These are phyloP conservation scores for Phylloporus arenicola DNA, from an alignment of 768 basidiomycete species.

Conservation along the genomic window DNA sequence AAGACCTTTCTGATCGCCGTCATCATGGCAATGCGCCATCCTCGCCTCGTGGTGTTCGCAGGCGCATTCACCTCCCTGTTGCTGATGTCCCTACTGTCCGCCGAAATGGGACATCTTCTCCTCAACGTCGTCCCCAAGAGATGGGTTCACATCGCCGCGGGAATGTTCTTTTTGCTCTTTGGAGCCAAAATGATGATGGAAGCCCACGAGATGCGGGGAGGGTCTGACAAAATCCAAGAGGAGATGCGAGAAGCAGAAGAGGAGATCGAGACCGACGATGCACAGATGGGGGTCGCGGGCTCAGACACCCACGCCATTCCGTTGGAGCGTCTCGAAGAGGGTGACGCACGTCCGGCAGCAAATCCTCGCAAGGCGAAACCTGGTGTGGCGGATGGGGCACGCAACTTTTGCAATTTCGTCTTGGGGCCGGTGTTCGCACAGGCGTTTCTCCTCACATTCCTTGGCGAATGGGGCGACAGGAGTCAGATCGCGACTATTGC, in stretches of 20 bases:
- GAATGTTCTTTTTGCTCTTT: slow-evolving; percentile 83
- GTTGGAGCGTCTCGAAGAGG: slow-evolving; percentile 75
- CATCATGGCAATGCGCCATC: slow-evolving; percentile 89
- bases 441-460: slow-evolving; percentile 88
- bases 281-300: slow-evolving; percentile 31
- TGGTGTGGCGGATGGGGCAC: slow-evolving; percentile 51
- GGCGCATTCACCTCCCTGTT: slow-evolving; percentile 86
- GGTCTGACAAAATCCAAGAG: slow-evolving; percentile 79
- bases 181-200: slow-evolving; percentile 88
- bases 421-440: slow-evolving; percentile 94
- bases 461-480: slow-evolving; percentile 99
- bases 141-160: slow-evolving; percentile 70
- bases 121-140: slow-evolving; percentile 69
- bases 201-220: slow-evolving; percentile 70
- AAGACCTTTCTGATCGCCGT: slow-evolving; percentile 89
- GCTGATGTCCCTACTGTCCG: slow-evolving; percentile 91
- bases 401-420: slow-evolving; percentile 78
- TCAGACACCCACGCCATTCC: slow-evolving; percentile 46
- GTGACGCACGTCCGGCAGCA: slow-evolving; percentile 27
- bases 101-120: slow-evolving; percentile 87
- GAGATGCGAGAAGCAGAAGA: slow-evolving; percentile 97
- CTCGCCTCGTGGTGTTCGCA: slow-evolving; percentile 76
- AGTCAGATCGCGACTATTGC: slow-evolving; percentile 98
- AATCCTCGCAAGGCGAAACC: slow-evolving; percentile 17
- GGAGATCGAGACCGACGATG: slow-evolving; percentile 84